These are phyloP conservation scores for Prunus salicina DNA, from an alignment of 306 rosid species.

Conservation along the genomic window DNA sequence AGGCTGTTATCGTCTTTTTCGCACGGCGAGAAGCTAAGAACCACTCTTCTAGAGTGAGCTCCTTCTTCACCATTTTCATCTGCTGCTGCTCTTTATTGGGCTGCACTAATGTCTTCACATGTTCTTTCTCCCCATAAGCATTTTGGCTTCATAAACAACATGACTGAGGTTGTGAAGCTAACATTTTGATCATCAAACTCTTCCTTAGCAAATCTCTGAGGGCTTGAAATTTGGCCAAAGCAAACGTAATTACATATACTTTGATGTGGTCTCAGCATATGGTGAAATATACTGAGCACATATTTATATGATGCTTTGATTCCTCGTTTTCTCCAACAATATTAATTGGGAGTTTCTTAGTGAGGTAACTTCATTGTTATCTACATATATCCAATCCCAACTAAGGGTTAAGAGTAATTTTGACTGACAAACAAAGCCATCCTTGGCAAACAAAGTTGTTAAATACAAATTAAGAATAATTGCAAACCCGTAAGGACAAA, in stretches of 20 bases:
- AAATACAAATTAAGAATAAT: background rate
- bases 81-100: slow-evolving; percentile 18
- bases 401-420: background rate
- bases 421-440: background rate
- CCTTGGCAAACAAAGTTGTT: background rate
- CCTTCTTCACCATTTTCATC: slow-evolving; percentile 10
- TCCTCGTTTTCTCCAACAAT: slow-evolving; percentile 15
- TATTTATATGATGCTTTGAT: background rate
- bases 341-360: background rate
- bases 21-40: slow-evolving; percentile 32
- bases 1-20: background rate
- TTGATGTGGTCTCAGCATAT: background rate
- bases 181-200: background rate
- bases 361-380: background rate
- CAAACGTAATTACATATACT: background rate
- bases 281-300: background rate
- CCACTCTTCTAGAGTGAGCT: slow-evolving; percentile 31
- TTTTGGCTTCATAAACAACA: slow-evolving; percentile 26
- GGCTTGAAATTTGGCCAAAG: slow-evolving; percentile 4
- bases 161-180: background rate
- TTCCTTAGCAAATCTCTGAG: slow-evolving; percentile 2
- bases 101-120: background rate
- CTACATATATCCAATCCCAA: background rate
- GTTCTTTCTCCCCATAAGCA: slow-evolving; percentile 19
- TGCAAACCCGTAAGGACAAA: background rate